Percentiles rank a stretch among this genome's conserved stretches.
Conservation (phyloP, 768 basidiomycete genomes). For the Xerocomellus amylosporus region DNA sequence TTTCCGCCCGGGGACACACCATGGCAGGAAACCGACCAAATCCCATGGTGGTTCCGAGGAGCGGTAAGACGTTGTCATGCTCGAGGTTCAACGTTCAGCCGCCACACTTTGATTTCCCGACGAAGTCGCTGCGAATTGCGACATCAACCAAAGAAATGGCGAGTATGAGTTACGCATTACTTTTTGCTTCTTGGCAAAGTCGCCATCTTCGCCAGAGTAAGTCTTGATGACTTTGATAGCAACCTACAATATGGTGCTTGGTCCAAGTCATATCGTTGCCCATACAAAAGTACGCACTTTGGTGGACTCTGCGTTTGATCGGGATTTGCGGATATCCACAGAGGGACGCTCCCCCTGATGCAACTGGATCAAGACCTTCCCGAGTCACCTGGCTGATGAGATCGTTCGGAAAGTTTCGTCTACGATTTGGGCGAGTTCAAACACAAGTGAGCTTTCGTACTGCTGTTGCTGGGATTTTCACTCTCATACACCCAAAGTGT, state of each 20-base stretch:
- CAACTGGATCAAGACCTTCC: background rate
- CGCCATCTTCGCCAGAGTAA: slow-evolving; percentile 1
- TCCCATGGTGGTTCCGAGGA: background rate
- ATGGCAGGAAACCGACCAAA: background rate
- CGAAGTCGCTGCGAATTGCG: slow-evolving; percentile 10
- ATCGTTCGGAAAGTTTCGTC: background rate
- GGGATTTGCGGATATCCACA: no score
- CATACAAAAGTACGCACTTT: background rate
- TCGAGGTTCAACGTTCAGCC: background rate
- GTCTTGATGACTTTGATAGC: slow-evolving; percentile 9
- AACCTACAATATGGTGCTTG: background rate
- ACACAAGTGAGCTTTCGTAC: background rate
- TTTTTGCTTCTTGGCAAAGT: slow-evolving; percentile 10
- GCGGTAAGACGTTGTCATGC: background rate
- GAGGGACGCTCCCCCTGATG: no score
- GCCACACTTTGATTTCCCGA: slow-evolving; percentile 6
- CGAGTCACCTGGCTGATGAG: background rate
- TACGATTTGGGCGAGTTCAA: background rate
- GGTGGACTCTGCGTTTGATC: background rate
- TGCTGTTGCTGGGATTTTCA: background rate
- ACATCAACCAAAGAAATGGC: background rate
- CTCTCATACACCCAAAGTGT: background rate
- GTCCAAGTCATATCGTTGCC: background rate
- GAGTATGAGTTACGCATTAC: background rate
- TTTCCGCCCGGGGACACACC: slow-evolving; percentile 2